Percentiles rank a stretch among this genome's conserved stretches.
Evolutionary conservation across 306 rosid genomes (phyloP).

Genomic region (Luffa acutangula): DNA sequence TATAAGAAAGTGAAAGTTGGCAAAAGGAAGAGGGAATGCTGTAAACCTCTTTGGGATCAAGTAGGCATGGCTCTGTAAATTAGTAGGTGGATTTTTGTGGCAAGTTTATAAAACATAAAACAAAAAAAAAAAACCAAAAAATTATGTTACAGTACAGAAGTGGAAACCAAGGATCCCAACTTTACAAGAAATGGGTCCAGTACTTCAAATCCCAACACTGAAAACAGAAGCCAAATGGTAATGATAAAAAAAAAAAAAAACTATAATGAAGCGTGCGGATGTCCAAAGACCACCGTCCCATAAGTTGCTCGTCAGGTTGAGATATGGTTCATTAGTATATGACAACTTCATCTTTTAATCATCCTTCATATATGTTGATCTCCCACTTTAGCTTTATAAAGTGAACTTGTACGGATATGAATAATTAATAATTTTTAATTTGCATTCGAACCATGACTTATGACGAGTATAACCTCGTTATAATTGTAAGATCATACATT

Average conservation of each 20-base stretch:
- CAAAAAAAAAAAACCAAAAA: neutral
- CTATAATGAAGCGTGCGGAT: conserved; percentile 5
- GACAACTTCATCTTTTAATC: neutral
- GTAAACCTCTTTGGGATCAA: neutral
- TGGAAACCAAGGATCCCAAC: neutral
- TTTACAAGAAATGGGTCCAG: conserved; percentile 1
- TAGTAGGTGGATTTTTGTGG: neutral
- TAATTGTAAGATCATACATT: neutral
- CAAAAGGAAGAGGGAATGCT: neutral
- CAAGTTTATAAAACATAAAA: neutral
- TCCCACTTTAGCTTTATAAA: neutral
- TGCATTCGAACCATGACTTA: neutral
- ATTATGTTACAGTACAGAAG: neutral
- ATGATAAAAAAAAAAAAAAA: neutral
- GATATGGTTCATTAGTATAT: neutral
- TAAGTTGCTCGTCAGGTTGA: neutral
- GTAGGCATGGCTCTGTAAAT: neutral
- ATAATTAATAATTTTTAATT: neutral
- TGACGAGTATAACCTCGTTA: neutral
- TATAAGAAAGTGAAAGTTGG: neutral
- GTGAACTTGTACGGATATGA: neutral
- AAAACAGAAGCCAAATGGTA: neutral
- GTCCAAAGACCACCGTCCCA: neutral
- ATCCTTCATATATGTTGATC: too few species aligned
- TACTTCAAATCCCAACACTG: neutral